These are phyloP conservation scores for Blastocystis sp. DNA, from an alignment of 352 stramenopile genomes.

Conservation along the genomic window DNA sequence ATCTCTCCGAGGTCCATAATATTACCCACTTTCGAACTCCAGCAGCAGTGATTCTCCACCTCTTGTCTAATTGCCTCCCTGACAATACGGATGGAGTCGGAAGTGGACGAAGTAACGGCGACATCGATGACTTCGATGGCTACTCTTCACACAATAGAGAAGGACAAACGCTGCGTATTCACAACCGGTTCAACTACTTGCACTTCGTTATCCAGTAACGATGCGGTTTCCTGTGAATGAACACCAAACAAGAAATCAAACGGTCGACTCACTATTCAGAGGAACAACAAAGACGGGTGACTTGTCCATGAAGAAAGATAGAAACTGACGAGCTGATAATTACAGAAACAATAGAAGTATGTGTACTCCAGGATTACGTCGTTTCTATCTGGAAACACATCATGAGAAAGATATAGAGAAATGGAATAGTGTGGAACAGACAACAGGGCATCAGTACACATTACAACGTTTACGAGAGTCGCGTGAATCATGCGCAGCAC, in stretches of 20 bases:
- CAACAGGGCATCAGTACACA: not conserved
- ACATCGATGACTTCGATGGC: no score
- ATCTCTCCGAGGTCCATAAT: no score
- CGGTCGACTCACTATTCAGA: no score
- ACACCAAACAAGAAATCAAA: not conserved
- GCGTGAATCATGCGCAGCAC: no score
- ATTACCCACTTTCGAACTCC: no score
- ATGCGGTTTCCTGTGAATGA: slow-evolving; percentile 35
- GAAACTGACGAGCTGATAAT: slow-evolving; percentile 23
- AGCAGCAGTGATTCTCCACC: no score
- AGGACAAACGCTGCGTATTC: no score
- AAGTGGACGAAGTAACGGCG: no score
- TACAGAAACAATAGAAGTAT: slow-evolving; percentile 4
- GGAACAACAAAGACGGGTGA: not conserved
- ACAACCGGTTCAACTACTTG: not conserved
- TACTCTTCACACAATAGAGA: no score
- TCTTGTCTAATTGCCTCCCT: no score
- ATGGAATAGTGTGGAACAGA: not conserved
- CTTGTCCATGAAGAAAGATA: slow-evolving; percentile 10
- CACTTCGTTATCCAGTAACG: slow-evolving; percentile 72
- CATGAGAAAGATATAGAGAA: not conserved
- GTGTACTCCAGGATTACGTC: slow-evolving; percentile 5
- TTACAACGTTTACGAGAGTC: not conserved
- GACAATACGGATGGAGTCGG: no score
- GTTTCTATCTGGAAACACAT: not conserved